phyloP scores from a whole-genome alignment of 2,329 filamentous ascomycete species.

The Lachnellula arida region DNA sequence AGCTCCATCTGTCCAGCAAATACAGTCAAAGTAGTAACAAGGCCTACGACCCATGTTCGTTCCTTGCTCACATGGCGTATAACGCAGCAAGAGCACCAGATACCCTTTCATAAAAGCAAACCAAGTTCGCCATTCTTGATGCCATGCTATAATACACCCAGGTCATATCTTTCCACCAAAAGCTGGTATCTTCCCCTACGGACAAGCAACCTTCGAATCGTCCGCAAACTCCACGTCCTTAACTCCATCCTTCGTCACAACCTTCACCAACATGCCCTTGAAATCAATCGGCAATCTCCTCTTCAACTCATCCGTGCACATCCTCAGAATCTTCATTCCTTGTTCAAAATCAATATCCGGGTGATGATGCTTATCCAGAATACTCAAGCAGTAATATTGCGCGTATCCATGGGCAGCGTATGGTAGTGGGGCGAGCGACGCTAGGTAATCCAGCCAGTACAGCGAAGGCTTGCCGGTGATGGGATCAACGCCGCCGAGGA shows the following conservation, averaged over 20 bases:
- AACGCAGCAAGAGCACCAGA: background rate
- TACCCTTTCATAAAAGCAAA: background rate
- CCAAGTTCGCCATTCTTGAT: constrained; percentile 21
- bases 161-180: constrained; percentile 8
- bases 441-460: constrained; percentile 98
- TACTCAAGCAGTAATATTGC: constrained; percentile 97
- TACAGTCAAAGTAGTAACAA: too few relatives aligned
- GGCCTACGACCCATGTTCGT: background rate
- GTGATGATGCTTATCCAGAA: constrained; percentile 97
- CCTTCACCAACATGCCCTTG: constrained; percentile 94
- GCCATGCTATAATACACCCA: constrained; percentile 30
- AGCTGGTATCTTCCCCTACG: constrained; percentile 13
- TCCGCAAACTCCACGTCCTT: constrained; percentile 81
- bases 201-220: constrained; percentile 34
- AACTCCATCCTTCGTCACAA: constrained; percentile 91
- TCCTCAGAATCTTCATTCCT: constrained; percentile 84
- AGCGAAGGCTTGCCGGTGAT: constrained; percentile 87
- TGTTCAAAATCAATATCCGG: constrained; percentile 86
- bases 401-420: constrained; percentile 98
- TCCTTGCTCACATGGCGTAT: background rate
- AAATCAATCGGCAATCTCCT: constrained; percentile 96
- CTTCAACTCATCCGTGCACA: constrained; percentile 98
- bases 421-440: constrained; percentile 78
- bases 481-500: constrained; percentile 89
- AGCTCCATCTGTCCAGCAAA: too few relatives aligned